Percentiles rank a stretch among this genome's conserved stretches.
Conservation (phyloP, 768 basidiomycete genomes). For the Arthromyces matolae region DNA sequence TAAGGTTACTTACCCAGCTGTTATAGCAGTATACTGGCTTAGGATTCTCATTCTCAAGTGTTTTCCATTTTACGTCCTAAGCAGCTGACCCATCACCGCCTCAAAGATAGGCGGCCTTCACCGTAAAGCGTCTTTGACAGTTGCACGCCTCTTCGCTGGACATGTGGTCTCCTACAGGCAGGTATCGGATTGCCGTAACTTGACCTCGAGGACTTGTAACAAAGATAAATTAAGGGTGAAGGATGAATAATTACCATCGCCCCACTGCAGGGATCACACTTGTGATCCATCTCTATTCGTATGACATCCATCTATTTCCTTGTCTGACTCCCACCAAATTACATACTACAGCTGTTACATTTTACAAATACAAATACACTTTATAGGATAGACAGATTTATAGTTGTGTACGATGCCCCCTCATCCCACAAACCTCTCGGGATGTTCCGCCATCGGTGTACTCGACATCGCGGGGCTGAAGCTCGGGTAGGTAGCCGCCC, state of each 20-base stretch:
- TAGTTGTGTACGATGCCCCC: no score
- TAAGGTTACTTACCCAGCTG: no score
- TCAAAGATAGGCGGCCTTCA: neutral
- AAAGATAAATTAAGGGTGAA: no score
- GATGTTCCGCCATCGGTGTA: constrained; percentile 40
- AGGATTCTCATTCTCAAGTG: neutral
- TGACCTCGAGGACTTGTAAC: constrained; percentile 1
- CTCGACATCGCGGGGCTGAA: constrained; percentile 41
- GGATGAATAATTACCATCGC: no score
- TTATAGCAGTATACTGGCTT: no score
- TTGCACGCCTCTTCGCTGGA: neutral
- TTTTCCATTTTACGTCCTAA: constrained; percentile 9
- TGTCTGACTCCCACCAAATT: no score
- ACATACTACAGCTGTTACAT: neutral
- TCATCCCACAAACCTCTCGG: constrained; percentile 32
- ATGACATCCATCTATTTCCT: neutral
- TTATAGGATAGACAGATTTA: no score
- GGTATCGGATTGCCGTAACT: constrained; percentile 6
- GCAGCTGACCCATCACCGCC: constrained; percentile 1
- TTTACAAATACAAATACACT: neutral
- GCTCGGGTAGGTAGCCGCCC: constrained; percentile 25
- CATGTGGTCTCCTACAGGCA: constrained; percentile 9
- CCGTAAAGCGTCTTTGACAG: constrained; percentile 3
- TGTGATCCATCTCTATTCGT: constrained; percentile 1
- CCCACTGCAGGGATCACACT: no score